Conservation (phyloP, 2,329 filamentous ascomycete genomes). For the Ceratocystis diversiconidia region DNA sequence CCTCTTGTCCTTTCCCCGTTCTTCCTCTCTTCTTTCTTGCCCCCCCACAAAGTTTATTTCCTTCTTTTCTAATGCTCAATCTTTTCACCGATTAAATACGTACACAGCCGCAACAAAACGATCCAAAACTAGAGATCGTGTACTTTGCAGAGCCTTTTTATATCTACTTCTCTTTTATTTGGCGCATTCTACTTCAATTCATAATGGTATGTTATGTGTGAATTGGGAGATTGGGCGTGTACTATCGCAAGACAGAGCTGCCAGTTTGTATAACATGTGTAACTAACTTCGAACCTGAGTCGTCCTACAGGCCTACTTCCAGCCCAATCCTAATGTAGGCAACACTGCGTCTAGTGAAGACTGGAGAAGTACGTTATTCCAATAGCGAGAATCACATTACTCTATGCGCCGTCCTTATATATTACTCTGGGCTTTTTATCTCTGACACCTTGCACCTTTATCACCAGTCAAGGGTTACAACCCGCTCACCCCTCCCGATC, state of each 20-base stretch:
- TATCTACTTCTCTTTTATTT: conserved; percentile 11
- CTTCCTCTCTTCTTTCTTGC: neutral
- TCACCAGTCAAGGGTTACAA: conserved; percentile 75
- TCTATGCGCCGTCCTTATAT: no score
- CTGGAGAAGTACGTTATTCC: conserved; percentile 54
- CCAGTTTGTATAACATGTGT: neutral
- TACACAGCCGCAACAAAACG: neutral
- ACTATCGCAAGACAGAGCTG: neutral
- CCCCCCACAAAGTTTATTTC: neutral
- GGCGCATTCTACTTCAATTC: neutral
- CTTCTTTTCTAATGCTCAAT: neutral
- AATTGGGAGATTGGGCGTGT: neutral
- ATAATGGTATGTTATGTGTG: conserved; percentile 12
- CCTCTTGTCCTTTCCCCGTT: neutral
- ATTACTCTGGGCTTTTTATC: neutral
- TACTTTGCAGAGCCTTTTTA: conserved; percentile 10
- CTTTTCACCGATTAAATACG: neutral
- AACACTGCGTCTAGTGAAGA: conserved; percentile 62
- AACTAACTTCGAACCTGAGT: neutral
- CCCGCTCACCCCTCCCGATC: conserved; percentile 75
- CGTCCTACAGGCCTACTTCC: conserved; percentile 15
- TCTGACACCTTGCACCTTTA: neutral
- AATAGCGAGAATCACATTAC: conserved; percentile 14
- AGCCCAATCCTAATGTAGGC: conserved; percentile 42
- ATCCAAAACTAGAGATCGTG: neutral